Base-by-base conservation (phyloP, 1,284 basidiomycete species). In the Microstroma glucosiphilum region DNA sequence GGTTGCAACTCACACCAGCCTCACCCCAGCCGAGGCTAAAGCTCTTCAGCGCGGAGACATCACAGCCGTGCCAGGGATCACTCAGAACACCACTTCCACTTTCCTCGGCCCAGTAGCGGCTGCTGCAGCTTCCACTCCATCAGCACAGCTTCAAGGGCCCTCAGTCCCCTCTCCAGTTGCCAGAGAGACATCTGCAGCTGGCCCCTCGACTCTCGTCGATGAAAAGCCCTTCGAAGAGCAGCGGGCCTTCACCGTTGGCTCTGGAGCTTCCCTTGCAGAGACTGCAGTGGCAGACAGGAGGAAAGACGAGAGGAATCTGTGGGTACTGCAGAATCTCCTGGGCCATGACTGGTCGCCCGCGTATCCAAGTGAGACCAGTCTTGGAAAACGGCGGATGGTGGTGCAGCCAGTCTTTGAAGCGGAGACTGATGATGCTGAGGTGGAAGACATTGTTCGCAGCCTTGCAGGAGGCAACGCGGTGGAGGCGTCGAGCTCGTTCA, bases 1-100 rank as follows among this genome's bases (percentile, higher is more conserved):
- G 77, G 69, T 54, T 13, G 51, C 51, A 13, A 25, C n/a, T 6
- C 51, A 54, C 15, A 54, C 51, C 21, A 54, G 25, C 51, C 51
- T 54, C 51, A 54, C 51, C 6, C 51, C 25, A 21, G 51, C 51
- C 2, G 21, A 54, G 19, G 51, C 51, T 8, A 54, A 54, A 25
- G 51, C 51, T 23, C 25, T 54, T 15, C 51, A 54, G 51, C 19
- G 25, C 7, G 17, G 51, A 15, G 51, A 54, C 21, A n/a, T 12
- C 46, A n/a, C 46, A 12, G 51, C 51, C 21, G 25, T 54, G 6
- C 15, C 15, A 2, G 13, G 17, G 21, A 25, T 54, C 17, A 17
- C 43, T 3, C 43, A 17, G 21, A 17, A 12, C 43, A 17, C 15
- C 6, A 48, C 43, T 21, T 21, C 21, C 43, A 21, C 17, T 3